phyloP scores from a whole-genome alignment of 2,329 filamentous ascomycete species.

The Laburnicola sp. region DNA sequence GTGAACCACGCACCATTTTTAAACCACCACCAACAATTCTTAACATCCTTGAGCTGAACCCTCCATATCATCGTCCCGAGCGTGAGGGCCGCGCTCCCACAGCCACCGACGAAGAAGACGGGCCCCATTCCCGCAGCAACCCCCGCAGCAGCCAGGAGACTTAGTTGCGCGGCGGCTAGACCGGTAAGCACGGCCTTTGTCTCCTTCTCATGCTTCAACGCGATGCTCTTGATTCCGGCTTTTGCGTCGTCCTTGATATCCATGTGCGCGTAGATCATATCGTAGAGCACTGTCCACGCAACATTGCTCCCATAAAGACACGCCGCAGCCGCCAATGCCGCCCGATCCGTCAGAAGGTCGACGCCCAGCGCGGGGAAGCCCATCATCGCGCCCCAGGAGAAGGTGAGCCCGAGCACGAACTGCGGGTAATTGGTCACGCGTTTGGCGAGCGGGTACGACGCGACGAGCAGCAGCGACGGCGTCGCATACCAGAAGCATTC shows the following conservation, averaged over 20 bases:
- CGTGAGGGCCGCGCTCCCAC: conserved; percentile 59
- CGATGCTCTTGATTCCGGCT: conserved; percentile 87
- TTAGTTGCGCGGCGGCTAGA: conserved; percentile 69
- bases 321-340: conserved; percentile 67
- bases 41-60: conserved; percentile 60
- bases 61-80: conserved; percentile 62
- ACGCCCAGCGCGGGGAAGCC: conserved; percentile 82
- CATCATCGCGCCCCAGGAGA: conserved; percentile 88
- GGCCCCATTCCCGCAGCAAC: conserved; percentile 62
- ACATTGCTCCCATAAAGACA: conserved; percentile 77
- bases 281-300: conserved; percentile 85
- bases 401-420: conserved; percentile 78
- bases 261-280: conserved; percentile 94
- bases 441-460: conserved; percentile 80
- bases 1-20: conserved; percentile 64
- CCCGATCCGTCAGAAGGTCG: conserved; percentile 66
- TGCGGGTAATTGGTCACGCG: conserved; percentile 87
- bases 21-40: conserved; percentile 68
- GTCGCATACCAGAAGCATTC: conserved; percentile 76
- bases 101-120: conserved; percentile 61
- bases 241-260: conserved; percentile 84
- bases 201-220: conserved; percentile 73
- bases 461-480: conserved; percentile 73
- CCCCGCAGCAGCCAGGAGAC: conserved; percentile 70
- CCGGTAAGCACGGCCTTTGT: conserved; percentile 76